Evolutionary conservation across 192 early-diverging fungal species (phyloP).

Genomic region (Paraglomus brasilianum): DNA sequence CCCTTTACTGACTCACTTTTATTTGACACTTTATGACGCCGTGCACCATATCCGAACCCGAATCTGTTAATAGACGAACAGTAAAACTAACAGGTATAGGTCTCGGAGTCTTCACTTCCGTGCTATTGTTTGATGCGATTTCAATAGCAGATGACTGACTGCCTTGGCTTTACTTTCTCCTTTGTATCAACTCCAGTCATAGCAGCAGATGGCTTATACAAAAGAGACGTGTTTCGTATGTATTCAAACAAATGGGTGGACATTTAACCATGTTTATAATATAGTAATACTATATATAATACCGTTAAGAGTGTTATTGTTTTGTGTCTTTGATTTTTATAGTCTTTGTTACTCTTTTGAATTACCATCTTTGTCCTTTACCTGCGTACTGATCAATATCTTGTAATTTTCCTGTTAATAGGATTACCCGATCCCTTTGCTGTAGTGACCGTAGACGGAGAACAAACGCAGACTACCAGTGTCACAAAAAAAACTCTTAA

Average conservation of each 20-base stretch:
- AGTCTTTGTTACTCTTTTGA: too few relatives aligned
- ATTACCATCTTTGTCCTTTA: too few relatives aligned
- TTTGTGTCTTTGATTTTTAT: slow-evolving; percentile 1
- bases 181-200: slow-evolving; percentile 57
- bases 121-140: neutral
- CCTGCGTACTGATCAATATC: too few relatives aligned
- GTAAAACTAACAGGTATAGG: slow-evolving; percentile 24
- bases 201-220: slow-evolving; percentile 88
- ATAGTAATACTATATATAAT: neutral
- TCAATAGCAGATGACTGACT: neutral
- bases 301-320: neutral
- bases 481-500: slow-evolving; percentile 86
- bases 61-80: slow-evolving; percentile 8
- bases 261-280: neutral
- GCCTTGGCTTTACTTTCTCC: neutral
- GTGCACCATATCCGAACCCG: too few relatives aligned
- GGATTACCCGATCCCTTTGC: slow-evolving; percentile 95
- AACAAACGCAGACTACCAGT: slow-evolving; percentile 90
- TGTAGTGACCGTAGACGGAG: slow-evolving; percentile 91
- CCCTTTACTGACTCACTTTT: too few relatives aligned
- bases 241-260: neutral
- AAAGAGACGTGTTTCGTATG: slow-evolving; percentile 87
- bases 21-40: too few relatives aligned
- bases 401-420: slow-evolving; percentile 27
- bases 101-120: neutral